Percentiles rank a stretch among this genome's conserved stretches.
Conservation (phyloP, 1,284 basidiomycete genomes). For the Cystobasidiaceae sp. region DNA sequence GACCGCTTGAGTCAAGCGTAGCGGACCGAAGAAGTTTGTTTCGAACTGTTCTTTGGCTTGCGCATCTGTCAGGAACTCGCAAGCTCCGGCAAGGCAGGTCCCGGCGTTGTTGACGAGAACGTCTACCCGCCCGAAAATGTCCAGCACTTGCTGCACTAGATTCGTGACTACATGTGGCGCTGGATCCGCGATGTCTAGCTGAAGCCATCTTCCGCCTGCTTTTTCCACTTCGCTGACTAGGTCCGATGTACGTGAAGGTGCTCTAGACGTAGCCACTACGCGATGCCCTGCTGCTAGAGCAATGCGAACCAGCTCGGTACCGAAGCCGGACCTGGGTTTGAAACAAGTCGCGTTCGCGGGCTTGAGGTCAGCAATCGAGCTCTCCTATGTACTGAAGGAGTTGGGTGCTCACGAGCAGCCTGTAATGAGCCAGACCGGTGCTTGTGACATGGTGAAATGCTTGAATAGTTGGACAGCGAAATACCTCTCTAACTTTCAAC, state of each 20-base stretch:
- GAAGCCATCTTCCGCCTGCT: conserved; percentile 8
- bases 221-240: conserved; percentile 7
- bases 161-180: background rate
- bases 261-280: conserved; percentile 3
- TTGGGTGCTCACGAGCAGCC: conserved; percentile 16
- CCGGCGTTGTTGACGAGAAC: conserved; percentile 16
- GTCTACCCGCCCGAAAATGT: background rate
- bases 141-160: background rate
- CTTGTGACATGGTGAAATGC: no score
- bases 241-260: background rate
- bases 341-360: background rate
- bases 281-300: conserved; percentile 4
- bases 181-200: conserved; percentile 4
- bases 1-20: background rate
- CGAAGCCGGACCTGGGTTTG: background rate
- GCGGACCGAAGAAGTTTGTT: conserved; percentile 7
- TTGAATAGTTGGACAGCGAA: no score
- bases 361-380: background rate
- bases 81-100: conserved; percentile 6
- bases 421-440: conserved; percentile 14
- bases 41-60: conserved; percentile 18
- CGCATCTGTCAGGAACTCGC: background rate
- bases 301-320: conserved; percentile 4
- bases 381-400: background rate
- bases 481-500: no score